These are phyloP conservation scores for Hortiboletus campestris DNA, from an alignment of 768 basidiomycete genomes.

Conservation along the genomic window DNA sequence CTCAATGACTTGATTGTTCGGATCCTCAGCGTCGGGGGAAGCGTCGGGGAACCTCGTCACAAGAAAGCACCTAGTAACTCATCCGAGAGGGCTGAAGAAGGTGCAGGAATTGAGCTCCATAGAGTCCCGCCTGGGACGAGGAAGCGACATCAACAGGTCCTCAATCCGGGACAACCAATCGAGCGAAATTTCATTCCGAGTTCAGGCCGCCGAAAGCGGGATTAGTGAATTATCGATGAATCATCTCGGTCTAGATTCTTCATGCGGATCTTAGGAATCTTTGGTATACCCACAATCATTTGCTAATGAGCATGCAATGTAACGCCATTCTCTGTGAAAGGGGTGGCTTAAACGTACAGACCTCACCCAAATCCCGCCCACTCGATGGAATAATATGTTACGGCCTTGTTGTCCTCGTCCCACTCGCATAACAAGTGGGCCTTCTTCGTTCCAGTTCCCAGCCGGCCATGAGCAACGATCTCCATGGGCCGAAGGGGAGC, in stretches of 20 bases:
- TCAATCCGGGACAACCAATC: conserved; percentile 3
- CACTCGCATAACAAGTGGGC: conserved; percentile 88
- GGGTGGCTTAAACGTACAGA: not conserved
- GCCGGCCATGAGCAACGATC: conserved; percentile 89
- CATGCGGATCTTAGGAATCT: conserved; percentile 7
- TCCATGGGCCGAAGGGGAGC: conserved; percentile 80
- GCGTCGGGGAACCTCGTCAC: conserved; percentile 17
- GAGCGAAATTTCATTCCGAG: conserved; percentile 26
- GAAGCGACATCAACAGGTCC: conserved; percentile 10
- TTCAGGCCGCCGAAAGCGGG: conserved; percentile 44
- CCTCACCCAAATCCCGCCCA: conserved; percentile 82
- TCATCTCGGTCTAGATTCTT: conserved; percentile 10
- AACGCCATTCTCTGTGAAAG: not conserved
- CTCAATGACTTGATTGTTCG: conserved; percentile 70
- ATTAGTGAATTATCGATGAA: conserved; percentile 32
- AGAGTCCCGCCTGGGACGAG: conserved; percentile 8
- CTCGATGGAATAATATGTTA: conserved; percentile 78
- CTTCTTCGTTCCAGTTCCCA: conserved; percentile 98
- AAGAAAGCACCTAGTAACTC: conserved; percentile 44
- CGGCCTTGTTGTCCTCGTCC: conserved; percentile 67
- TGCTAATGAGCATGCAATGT: conserved; percentile 10
- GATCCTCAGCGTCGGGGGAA: conserved; percentile 55
- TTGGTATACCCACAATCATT: conserved; percentile 16
- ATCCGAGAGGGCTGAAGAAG: conserved; percentile 63
- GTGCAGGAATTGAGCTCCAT: conserved; percentile 37